Evolutionary conservation across 2,329 filamentous ascomycete genomes (phyloP).

Genomic region (Talaromyces pinophilus): DNA sequence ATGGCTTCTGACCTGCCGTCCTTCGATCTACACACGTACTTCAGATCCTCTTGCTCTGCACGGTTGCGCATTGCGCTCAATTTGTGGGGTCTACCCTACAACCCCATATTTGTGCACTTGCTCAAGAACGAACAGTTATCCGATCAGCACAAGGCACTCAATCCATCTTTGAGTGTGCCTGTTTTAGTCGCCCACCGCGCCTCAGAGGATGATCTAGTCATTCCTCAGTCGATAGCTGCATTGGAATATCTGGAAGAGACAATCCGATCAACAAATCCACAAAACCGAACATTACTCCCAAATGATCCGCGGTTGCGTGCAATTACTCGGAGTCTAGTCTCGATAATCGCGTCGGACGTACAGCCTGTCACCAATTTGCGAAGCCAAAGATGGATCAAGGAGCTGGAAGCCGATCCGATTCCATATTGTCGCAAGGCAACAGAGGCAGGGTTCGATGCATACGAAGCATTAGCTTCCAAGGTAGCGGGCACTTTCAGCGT

Average conservation of each 20-base stretch:
- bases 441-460: conserved; percentile 57
- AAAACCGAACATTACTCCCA: conserved; percentile 50
- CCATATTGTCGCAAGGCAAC: conserved; percentile 58
- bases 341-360: conserved; percentile 58
- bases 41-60: conserved; percentile 63
- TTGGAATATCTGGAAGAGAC: conserved; percentile 64
- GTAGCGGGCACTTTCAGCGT: conserved; percentile 55
- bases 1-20: conserved; percentile 17
- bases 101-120: conserved; percentile 55
- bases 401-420: conserved; percentile 47
- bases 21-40: conserved; percentile 53
- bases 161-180: conserved; percentile 59
- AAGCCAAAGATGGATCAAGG: conserved; percentile 53
- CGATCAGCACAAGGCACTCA: conserved; percentile 50
- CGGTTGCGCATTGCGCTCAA: conserved; percentile 62
- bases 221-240: conserved; percentile 60
- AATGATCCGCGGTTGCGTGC: conserved; percentile 50
- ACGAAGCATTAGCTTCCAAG: conserved; percentile 49
- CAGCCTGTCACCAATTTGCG: conserved; percentile 63
- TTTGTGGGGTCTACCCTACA: conserved; percentile 56
- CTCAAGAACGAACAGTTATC: conserved; percentile 56
- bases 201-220: conserved; percentile 36
- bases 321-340: conserved; percentile 54
- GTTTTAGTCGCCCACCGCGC: conserved; percentile 48
- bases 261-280: conserved; percentile 37